Evolutionary conservation across 208 protist species (phyloP).

Genomic region (Acanthamoeba sp.): DNA sequence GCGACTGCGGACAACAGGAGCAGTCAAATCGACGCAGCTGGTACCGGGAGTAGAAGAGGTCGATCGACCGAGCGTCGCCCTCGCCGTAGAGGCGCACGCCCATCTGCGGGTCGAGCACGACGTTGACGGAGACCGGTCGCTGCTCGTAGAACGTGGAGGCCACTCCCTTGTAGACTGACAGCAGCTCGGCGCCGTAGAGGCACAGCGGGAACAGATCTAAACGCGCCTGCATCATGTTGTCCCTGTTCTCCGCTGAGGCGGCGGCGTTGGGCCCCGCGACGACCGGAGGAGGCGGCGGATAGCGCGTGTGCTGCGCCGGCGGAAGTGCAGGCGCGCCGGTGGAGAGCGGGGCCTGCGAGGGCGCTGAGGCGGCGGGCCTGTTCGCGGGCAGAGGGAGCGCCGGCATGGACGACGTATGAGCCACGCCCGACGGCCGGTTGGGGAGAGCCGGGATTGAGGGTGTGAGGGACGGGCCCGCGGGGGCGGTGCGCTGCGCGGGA

Average conservation of each 20-base stretch:
- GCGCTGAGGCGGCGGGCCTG: neutral
- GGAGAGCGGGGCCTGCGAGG: neutral
- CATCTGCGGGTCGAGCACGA: slow-evolving; percentile 57
- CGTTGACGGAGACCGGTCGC: slow-evolving; percentile 9
- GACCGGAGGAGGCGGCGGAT: neutral
- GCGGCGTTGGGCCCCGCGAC: neutral
- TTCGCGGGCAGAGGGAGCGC: neutral
- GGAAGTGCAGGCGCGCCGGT: neutral
- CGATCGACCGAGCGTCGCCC: slow-evolving; percentile 27
- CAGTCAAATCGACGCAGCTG: neutral
- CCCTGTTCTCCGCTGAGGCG: neutral
- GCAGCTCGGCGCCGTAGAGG: slow-evolving; percentile 22
- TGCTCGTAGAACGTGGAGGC: neutral
- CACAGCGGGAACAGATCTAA: slow-evolving; percentile 4
- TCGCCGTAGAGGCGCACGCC: slow-evolving; percentile 38
- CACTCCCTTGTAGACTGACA: neutral
- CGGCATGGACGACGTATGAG: neutral
- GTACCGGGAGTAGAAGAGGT: slow-evolving; percentile 45
- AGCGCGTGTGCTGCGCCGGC: neutral
- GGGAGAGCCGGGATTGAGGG: neutral
- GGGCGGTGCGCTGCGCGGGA: neutral
- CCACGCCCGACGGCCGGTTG: neutral
- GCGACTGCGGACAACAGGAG: neutral
- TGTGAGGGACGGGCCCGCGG: neutral
- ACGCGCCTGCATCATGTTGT: slow-evolving; percentile 11